Evolutionary conservation across 2,329 filamentous ascomycete species (phyloP).

Genomic region (Akanthomyces uredinophilus): DNA sequence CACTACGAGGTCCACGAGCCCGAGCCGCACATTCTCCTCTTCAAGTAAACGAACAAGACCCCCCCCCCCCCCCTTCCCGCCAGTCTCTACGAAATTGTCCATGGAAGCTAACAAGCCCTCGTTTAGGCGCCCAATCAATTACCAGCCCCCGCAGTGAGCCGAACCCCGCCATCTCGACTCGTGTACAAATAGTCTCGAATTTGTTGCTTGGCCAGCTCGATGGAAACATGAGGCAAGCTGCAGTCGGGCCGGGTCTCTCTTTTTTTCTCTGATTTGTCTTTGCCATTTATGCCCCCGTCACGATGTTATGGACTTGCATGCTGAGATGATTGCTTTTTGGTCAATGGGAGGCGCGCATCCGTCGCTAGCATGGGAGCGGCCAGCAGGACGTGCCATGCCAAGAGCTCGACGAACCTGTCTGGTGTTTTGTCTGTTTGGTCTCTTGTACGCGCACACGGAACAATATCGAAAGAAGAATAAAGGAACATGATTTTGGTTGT

Average conservation of each 20-base stretch:
- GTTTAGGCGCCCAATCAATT: conserved; percentile 73
- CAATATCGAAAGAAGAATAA: conserved; percentile 5
- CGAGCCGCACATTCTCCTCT: conserved; percentile 95
- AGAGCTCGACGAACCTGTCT: background rate
- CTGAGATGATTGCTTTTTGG: conserved; percentile 15
- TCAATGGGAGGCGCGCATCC: background rate
- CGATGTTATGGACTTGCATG: conserved; percentile 22
- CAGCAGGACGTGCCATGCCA: background rate
- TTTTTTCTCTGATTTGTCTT: conserved; percentile 16
- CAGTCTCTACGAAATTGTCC: background rate
- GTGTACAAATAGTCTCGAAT: conserved; percentile 13
- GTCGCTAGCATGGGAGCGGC: background rate
- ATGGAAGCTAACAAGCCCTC: conserved; percentile 7
- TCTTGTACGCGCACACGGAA: background rate
- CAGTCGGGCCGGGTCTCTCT: background rate
- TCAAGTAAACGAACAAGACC: conserved; percentile 70
- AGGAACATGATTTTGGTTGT: conserved; percentile 3
- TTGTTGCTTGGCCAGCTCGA: background rate
- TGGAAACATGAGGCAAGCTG: background rate
- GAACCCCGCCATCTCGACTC: conserved; percentile 1
- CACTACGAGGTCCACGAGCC: conserved; percentile 99
- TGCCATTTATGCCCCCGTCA: conserved; percentile 21
- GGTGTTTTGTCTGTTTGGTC: conserved; percentile 1
- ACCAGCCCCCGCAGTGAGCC: conserved; percentile 61
- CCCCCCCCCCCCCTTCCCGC: background rate